phyloP scores from a whole-genome alignment of 805 yeast species.

The Ogataea naganishii region DNA sequence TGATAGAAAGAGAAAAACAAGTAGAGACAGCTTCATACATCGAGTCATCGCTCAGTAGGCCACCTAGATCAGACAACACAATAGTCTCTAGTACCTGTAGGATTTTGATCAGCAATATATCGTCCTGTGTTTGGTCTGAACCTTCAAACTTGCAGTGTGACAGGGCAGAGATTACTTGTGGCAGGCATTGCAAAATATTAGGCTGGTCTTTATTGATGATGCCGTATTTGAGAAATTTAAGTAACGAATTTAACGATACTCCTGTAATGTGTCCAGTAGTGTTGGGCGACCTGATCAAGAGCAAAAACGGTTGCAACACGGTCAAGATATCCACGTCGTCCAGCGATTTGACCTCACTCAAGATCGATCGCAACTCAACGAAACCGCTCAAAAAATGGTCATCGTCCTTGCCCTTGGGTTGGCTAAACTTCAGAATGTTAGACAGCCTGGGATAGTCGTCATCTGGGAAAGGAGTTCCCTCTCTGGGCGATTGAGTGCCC shows the following conservation, averaged over 20 bases:
- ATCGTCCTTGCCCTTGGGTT: constrained; percentile 20
- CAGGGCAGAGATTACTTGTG: constrained; percentile 63
- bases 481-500: constrained; percentile 39
- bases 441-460: constrained; percentile 21
- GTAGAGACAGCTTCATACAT: constrained; percentile 87
- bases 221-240: constrained; percentile 63
- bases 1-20: constrained; percentile 84
- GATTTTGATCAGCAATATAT: constrained; percentile 80
- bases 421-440: constrained; percentile 12
- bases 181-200: constrained; percentile 48
- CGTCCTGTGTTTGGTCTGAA: constrained; percentile 86
- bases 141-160: constrained; percentile 96
- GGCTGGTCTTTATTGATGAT: constrained; percentile 49
- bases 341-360: constrained; percentile 46
- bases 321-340: constrained; percentile 61
- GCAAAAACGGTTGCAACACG: constrained; percentile 76
- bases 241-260: constrained; percentile 65
- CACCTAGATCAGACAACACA: constrained; percentile 56
- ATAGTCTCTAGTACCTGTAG: constrained; percentile 64
- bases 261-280: constrained; percentile 84
- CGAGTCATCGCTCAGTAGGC: constrained; percentile 67
- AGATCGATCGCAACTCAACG: constrained; percentile 64
- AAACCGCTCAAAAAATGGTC: constrained; percentile 70
- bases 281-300: constrained; percentile 73
- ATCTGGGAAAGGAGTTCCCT: constrained; percentile 17